Base-by-base conservation (phyloP, 441 rosid species). In the Populus hybrid region DNA sequence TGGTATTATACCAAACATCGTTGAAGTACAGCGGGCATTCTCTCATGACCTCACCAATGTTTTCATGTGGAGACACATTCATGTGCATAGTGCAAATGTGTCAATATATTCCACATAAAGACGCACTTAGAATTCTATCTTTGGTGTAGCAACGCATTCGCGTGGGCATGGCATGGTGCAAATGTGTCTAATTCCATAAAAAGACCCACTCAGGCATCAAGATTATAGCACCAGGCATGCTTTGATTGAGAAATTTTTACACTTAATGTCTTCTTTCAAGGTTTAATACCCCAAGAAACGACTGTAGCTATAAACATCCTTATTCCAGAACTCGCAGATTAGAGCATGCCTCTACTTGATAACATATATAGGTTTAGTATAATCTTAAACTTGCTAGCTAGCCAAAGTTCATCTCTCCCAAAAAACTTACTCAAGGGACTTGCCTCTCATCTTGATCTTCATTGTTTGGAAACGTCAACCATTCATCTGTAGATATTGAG, bases 381-480 rank as follows among this genome's bases (percentile, higher is more conserved):
- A 50, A 50, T 50, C 59, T 50, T 50, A 50, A 50, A 50, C 59
- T 50, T 16, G 59, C n/a, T 50, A 50, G 59, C n/a, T 50, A 50
- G 20, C n/a, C 59, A 16, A 16, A 50, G 59, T 14, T 14, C 59
- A 14, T 50, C 59, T 40, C 46, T 14, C n/a, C n/a, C 2, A 14
- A 16, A 50, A 9, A 9, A 32, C 16, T 36, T 6, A 34, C 36
- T 35, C 26, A 32, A 23, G 10, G 69, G 28, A 2, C 14, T 12
- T 11, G 38, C 26, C 50, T 34, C 32, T 63, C 68, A 23, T n/a
- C 75, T 65, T 66, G 76, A 70, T 78, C 69, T 70, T 79, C 78
- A 24, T 23, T 64, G 5, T 40, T 24, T 46, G 83, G 83, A 80
- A 78, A 69, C 66, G 65, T 72, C 70, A 83, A 70, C 86, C 86